A percentile compares a stretch with the other conserved stretches of the same genome.
These are phyloP conservation scores for Vitis hybrid DNA, from an alignment of 177 flowering plant genomes.

Conservation along the genomic window DNA sequence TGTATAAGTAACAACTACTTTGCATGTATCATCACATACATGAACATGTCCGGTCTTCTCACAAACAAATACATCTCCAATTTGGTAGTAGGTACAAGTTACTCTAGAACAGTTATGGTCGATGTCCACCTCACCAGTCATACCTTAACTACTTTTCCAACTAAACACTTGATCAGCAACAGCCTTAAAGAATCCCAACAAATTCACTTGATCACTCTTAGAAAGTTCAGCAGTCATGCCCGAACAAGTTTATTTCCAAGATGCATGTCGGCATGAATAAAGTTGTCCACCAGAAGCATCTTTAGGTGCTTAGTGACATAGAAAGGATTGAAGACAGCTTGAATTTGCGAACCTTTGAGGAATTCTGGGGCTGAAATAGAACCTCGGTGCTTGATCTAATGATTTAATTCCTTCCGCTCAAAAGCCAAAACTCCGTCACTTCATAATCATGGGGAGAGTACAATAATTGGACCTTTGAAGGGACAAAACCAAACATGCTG, in stretches of 20 bases:
- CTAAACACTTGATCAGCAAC: slow-evolving; percentile 38
- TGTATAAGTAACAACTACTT: too few species aligned
- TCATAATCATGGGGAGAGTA: slow-evolving; percentile 76
- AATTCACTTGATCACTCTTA: slow-evolving; percentile 55
- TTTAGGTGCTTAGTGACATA: slow-evolving; percentile 46
- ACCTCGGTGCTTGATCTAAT: slow-evolving; percentile 78
- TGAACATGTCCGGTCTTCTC: too few species aligned
- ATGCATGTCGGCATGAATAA: too few species aligned
- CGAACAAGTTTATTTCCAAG: too few species aligned
- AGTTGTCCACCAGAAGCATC: too few species aligned
- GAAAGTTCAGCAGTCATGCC: slow-evolving; percentile 99
- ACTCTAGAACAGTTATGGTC: too few species aligned
- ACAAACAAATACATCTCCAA: too few species aligned
- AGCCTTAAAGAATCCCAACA: slow-evolving; percentile 85
- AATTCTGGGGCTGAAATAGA: slow-evolving; percentile 60
- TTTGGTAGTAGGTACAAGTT: too few species aligned
- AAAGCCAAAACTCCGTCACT: slow-evolving; percentile 67
- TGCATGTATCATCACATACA: too few species aligned
- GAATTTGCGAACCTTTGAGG: slow-evolving; percentile 59
- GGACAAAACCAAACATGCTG: too few species aligned
- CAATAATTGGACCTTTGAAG: slow-evolving; percentile 49
- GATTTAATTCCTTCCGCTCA: slow-evolving; percentile 72
- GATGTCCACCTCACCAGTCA: too few species aligned
- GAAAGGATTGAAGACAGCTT: slow-evolving; percentile 75
- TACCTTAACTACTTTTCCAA: too few species aligned